phyloP scores from a whole-genome alignment of 768 basidiomycete genomes.

The Tulasnella sp. region DNA sequence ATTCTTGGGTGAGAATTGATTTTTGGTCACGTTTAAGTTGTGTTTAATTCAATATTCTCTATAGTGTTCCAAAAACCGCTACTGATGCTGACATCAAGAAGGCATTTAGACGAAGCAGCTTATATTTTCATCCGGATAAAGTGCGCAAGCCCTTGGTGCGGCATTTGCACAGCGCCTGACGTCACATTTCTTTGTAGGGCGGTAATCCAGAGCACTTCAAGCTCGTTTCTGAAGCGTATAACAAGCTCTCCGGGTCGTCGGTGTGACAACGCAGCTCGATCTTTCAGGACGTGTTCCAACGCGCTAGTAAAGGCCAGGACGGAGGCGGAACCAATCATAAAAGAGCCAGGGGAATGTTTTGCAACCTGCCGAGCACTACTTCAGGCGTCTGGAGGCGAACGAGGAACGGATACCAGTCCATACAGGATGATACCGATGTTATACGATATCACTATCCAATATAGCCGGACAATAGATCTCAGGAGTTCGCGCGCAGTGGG shows the following conservation, averaged over 20 bases:
- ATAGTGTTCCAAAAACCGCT: slow-evolving; percentile 46
- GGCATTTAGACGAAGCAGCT: slow-evolving; percentile 75
- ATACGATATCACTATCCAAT: too few species aligned
- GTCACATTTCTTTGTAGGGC: slow-evolving; percentile 39
- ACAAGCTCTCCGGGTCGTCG: slow-evolving; percentile 75
- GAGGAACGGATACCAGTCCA: too few species aligned
- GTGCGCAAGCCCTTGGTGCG: slow-evolving; percentile 27
- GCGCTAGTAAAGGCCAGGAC: too few species aligned
- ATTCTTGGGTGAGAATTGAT: slow-evolving; percentile 41
- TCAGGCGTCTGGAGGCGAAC: too few species aligned
- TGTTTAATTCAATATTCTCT: slow-evolving; percentile 17
- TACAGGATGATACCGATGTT: too few species aligned
- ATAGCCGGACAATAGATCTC: too few species aligned
- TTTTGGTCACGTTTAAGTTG: background rate
- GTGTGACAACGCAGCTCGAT: too few species aligned
- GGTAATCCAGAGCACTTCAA: slow-evolving; percentile 97
- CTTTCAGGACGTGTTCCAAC: too few species aligned
- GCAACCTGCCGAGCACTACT: too few species aligned
- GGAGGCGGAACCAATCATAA: too few species aligned
- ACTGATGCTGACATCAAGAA: slow-evolving; percentile 74
- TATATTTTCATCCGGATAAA: slow-evolving; percentile 48
- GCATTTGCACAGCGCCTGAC: background rate
- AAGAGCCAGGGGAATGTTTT: too few species aligned
- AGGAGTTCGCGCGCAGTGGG: too few species aligned
- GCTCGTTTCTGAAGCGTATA: slow-evolving; percentile 69